A percentile compares a stretch with the other conserved stretches of the same genome.
Conservation (phyloP, 2,329 filamentous ascomycete species). For the Cercospora citrullina region DNA sequence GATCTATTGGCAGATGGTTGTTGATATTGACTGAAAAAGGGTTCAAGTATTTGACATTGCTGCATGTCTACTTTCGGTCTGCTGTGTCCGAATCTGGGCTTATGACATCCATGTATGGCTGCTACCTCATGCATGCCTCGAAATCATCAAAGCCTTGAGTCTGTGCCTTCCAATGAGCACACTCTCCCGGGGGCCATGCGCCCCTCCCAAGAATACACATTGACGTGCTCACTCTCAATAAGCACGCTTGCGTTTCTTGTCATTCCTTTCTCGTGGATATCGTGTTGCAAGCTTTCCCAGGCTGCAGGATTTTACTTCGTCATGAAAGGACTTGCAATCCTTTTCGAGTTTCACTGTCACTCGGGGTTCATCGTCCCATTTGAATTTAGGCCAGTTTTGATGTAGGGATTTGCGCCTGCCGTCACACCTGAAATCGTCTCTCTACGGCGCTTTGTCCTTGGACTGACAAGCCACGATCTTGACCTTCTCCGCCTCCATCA, state of each 20-base stretch:
- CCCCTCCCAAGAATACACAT: neutral
- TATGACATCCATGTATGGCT: neutral
- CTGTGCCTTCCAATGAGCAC: neutral
- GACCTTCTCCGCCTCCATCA: conserved; percentile 82
- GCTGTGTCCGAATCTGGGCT: neutral
- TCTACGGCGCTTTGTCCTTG: conserved; percentile 69
- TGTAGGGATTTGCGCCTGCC: neutral
- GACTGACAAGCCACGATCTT: conserved; percentile 95
- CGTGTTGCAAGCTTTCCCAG: neutral
- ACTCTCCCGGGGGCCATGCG: neutral
- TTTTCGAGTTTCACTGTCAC: neutral
- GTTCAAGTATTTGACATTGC: neutral
- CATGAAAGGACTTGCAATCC: neutral
- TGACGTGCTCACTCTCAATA: neutral
- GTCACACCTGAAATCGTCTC: neutral
- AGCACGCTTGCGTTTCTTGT: neutral
- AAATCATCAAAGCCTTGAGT: neutral
- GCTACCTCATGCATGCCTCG: neutral
- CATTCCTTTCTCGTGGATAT: neutral
- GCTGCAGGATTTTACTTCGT: neutral
- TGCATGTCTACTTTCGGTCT: neutral
- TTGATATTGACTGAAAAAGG: neutral
- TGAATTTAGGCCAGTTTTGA: neutral
- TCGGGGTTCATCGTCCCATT: neutral
- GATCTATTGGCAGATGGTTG: neutral